A percentile compares a stretch with the other conserved stretches of the same genome.
Evolutionary conservation across 2,329 filamentous ascomycete species (phyloP).

Genomic region (Nannizzia gypsea): DNA sequence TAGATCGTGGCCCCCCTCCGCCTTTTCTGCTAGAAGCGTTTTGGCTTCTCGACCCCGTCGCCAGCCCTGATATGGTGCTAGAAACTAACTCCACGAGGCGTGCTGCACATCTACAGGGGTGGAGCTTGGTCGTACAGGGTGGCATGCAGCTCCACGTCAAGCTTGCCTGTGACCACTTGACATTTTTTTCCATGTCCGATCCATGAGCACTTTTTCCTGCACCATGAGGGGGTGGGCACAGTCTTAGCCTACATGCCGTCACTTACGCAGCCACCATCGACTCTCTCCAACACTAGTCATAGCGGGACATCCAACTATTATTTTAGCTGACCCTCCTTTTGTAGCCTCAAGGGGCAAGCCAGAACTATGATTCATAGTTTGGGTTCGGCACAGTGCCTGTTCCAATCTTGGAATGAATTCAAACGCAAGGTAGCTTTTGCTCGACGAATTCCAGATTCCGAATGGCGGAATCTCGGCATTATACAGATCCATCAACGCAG

Average conservation of each 20-base stretch:
- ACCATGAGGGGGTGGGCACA: background rate
- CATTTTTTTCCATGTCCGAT: conserved; percentile 2
- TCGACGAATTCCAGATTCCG: background rate
- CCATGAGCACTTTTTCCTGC: background rate
- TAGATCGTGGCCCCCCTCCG: background rate
- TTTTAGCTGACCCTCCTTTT: background rate
- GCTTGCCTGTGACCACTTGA: conserved; percentile 5
- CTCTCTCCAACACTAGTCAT: too few relatives aligned
- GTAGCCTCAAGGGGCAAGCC: background rate
- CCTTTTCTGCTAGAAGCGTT: background rate
- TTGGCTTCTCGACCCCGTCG: background rate
- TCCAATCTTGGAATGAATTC: background rate
- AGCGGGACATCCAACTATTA: background rate
- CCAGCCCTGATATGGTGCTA: background rate
- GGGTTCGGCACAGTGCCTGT: background rate
- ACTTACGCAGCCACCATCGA: background rate
- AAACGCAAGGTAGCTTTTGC: background rate
- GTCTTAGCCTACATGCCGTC: background rate
- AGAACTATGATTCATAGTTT: background rate
- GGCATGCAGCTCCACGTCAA: conserved; percentile 4
- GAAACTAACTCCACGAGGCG: background rate
- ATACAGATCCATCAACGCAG: background rate
- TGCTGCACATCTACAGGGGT: background rate
- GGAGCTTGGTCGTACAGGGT: conserved; percentile 4
- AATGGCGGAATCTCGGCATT: conserved; percentile 1